Percentiles rank a stretch among this genome's conserved stretches.
These are phyloP conservation scores for Forsythia suspensa DNA, from an alignment of 257 asterid genomes.

Conservation along the genomic window DNA sequence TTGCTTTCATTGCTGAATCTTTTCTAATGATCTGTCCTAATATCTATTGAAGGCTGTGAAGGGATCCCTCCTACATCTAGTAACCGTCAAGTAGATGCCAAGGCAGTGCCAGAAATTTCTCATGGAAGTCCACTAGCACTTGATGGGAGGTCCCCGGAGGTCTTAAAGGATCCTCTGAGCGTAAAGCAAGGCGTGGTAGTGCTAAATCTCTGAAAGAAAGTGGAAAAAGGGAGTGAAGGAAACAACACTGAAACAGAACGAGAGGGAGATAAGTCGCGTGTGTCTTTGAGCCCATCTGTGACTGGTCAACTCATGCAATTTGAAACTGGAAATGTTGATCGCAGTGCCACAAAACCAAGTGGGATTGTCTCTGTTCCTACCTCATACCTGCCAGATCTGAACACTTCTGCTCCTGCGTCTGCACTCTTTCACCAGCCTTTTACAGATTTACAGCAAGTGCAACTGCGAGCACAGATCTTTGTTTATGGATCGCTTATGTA, in stretches of 20 bases:
- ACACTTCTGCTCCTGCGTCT: conserved; percentile 64
- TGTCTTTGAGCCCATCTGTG: conserved; percentile 44
- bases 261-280: conserved; percentile 47
- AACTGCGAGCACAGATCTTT: conserved; percentile 93
- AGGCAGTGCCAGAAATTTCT: conserved; percentile 46
- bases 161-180: conserved; percentile 49
- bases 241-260: conserved; percentile 48
- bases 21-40: conserved; percentile 16
- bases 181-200: conserved; percentile 72
- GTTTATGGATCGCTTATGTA: conserved; percentile 98
- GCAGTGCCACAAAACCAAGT: conserved; percentile 40
- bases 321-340: conserved; percentile 39
- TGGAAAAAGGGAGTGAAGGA: conserved; percentile 63
- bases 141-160: conserved; percentile 42
- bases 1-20: conserved; percentile 4
- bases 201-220: conserved; percentile 65
- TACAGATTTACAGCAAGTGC: conserved; percentile 93
- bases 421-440: conserved; percentile 81
- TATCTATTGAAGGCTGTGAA: conserved; percentile 51
- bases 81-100: conserved; percentile 42
- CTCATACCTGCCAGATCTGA: conserved; percentile 80
- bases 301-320: conserved; percentile 52
- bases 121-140: conserved; percentile 40
- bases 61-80: conserved; percentile 49
- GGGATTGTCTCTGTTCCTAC: conserved; percentile 54